Evolutionary conservation across 2,329 filamentous ascomycete species (phyloP), one percentile per base, ranked within the genome.

Genomic region (Fusarium protoensiforme): DNA sequence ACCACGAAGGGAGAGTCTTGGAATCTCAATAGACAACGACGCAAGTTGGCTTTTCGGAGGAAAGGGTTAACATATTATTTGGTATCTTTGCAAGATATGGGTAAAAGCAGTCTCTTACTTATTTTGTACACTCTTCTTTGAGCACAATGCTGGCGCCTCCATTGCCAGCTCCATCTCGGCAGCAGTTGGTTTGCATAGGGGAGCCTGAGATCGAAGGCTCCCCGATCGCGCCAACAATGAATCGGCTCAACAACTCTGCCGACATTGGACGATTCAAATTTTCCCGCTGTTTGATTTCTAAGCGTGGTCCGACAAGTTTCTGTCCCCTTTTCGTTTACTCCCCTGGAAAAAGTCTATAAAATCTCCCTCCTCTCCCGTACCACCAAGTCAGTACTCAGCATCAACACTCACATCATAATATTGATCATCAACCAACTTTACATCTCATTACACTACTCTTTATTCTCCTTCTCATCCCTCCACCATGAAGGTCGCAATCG

Each of bases 401-500:
- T n/a, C n/a, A n/a, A n/a, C 27, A 53, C 20, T 7, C 18, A 36
- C 53, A 33, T 11, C 31, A 56, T 36, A 8, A 13, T 27, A 18
- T 38, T 0, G 2, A 16, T 35, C 10, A 31, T 3, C 54, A 6
- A 11, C 7, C 14, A 57, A 57, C 33, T 46, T 9, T 2, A 5
- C 5, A 36, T 38, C 20, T 14, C 9, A 24, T 18, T 18, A 14
- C 4, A 57, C 53, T 38, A n/a, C 22, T n/a, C 13, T 5, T 56
- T 18, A 2, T 20, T n/a, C n/a, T n/a, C n/a, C 8, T 36, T 35
- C 29, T 18, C n/a, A 29, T 22, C 22, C 8, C 5, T 39, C n/a
- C 46, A 10, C 18, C 3, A 67, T 64, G 60, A 61, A 57, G 22
- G 65, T 60, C 16, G 60, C 61, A 36, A 53, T 67, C 3, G 60